A percentile compares a stretch with the other conserved stretches of the same genome.
These are phyloP conservation scores for Aspergillus puulaauensis DNA, from an alignment of 2,329 filamentous ascomycete species.

Conservation along the genomic window DNA sequence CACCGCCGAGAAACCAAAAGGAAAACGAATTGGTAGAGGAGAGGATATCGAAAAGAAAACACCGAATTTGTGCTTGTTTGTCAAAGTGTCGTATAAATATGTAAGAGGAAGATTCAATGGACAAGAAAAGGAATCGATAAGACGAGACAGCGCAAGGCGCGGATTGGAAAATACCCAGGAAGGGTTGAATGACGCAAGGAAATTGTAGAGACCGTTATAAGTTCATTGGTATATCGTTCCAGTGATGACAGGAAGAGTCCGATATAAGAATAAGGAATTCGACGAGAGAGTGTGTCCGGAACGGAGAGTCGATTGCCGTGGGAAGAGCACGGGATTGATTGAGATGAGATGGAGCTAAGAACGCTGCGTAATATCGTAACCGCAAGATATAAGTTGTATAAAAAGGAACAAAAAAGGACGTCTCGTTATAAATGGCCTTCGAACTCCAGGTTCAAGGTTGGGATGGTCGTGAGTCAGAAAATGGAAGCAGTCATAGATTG, in stretches of 20 bases:
- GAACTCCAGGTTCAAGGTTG: constrained; percentile 38
- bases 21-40: constrained; percentile 19
- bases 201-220: constrained; percentile 41
- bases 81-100: constrained; percentile 31
- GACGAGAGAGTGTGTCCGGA: constrained; percentile 23
- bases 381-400: constrained; percentile 27
- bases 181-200: constrained; percentile 32
- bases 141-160: constrained; percentile 27
- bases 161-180: constrained; percentile 24
- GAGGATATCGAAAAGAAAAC: constrained; percentile 20
- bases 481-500: constrained; percentile 25
- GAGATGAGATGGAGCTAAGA: constrained; percentile 17
- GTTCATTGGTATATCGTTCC: constrained; percentile 41
- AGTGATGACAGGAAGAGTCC: constrained; percentile 20
- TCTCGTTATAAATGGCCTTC: constrained; percentile 30
- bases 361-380: constrained; percentile 45
- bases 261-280: constrained; percentile 17
- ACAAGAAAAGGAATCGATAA: constrained; percentile 21
- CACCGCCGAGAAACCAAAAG: constrained; percentile 21
- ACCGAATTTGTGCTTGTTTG: constrained; percentile 15
- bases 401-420: constrained; percentile 21
- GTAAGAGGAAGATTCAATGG: constrained; percentile 23
- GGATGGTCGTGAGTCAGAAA: constrained; percentile 32
- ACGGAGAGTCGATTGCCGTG: constrained; percentile 20
- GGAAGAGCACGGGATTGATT: constrained; percentile 11